phyloP scores from a whole-genome alignment of 108 stramenopile species.

The Schizochytrium sp. region DNA sequence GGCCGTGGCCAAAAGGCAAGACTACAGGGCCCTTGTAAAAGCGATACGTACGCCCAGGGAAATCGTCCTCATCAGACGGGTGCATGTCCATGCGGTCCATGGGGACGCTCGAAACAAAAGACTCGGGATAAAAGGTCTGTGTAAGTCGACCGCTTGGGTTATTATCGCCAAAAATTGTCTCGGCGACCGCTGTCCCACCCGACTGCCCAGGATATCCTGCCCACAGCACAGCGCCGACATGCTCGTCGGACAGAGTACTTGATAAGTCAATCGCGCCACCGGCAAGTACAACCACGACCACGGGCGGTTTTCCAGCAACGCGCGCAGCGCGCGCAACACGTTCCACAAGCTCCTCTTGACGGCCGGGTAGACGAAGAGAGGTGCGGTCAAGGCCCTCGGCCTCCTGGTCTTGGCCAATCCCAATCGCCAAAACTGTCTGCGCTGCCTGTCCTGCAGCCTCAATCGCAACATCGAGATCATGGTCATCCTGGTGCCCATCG shows the following conservation, averaged over 20 bases:
- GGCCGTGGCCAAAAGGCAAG: slow-evolving; percentile 32
- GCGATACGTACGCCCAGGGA: slow-evolving; percentile 39
- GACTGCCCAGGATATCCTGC: slow-evolving; percentile 29
- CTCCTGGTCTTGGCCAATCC: background rate
- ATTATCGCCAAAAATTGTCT: slow-evolving; percentile 25
- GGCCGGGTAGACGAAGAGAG: background rate
- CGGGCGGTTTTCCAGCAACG: slow-evolving; percentile 2
- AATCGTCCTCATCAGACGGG: background rate
- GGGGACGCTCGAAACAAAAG: slow-evolving; percentile 10
- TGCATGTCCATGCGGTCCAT: slow-evolving; percentile 32
- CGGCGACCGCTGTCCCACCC: slow-evolving; percentile 18
- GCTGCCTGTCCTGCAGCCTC: background rate
- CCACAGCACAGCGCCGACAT: slow-evolving; percentile 29
- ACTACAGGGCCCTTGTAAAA: slow-evolving; percentile 32
- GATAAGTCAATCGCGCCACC: slow-evolving; percentile 26
- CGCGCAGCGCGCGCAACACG: slow-evolving; percentile 18
- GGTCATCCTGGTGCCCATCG: background rate
- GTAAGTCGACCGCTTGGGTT: slow-evolving; percentile 26
- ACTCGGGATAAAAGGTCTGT: slow-evolving; percentile 33
- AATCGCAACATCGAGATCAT: background rate
- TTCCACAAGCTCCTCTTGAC: slow-evolving; percentile 7
- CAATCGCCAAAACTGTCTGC: slow-evolving; percentile 19
- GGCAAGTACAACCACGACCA: slow-evolving; percentile 20
- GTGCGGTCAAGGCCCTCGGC: slow-evolving; percentile 23
- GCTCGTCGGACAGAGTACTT: background rate